A percentile compares a stretch with the other conserved stretches of the same genome.
Conservation (phyloP, 495 filamentous ascomycete species). For the Trichoderma orchidacearum region DNA sequence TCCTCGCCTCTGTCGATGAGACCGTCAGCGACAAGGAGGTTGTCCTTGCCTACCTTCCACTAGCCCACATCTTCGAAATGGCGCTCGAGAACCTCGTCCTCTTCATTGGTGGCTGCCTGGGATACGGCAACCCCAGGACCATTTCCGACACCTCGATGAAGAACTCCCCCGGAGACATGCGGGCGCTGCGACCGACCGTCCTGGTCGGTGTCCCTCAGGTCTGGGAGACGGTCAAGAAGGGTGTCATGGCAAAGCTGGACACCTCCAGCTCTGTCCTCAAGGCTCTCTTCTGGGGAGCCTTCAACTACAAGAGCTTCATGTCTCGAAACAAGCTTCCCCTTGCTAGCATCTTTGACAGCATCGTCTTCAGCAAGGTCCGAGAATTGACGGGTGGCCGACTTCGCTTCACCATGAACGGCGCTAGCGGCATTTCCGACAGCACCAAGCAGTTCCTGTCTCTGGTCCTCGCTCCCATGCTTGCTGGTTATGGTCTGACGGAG, state of each 20-base stretch:
- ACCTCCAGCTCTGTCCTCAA: constrained; percentile 12
- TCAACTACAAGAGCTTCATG: constrained; percentile 39
- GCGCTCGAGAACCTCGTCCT: constrained; percentile 63
- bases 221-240: constrained; percentile 66
- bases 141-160: constrained; percentile 50
- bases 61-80: constrained; percentile 84
- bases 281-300: constrained; percentile 30
- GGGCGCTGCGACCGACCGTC: constrained; percentile 61
- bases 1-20: constrained; percentile 25
- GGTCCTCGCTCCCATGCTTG: constrained; percentile 58
- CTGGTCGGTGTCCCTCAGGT: constrained; percentile 82
- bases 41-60: constrained; percentile 69
- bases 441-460: constrained; percentile 70
- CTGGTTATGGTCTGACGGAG: constrained; percentile 86
- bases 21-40: constrained; percentile 42
- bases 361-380: constrained; percentile 66
- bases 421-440: constrained; percentile 63
- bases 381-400: constrained; percentile 59
- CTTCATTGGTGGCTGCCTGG: constrained; percentile 62
- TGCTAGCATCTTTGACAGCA: constrained; percentile 58
- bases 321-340: constrained; percentile 49
- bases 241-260: constrained; percentile 55
- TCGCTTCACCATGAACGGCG: constrained; percentile 65
- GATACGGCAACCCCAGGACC: constrained; percentile 74
- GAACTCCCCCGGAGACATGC: constrained; percentile 51